A percentile compares a stretch with the other conserved stretches of the same genome.
phyloP scores from a whole-genome alignment of 2,329 filamentous ascomycete genomes.

The Xylaria sp. region DNA sequence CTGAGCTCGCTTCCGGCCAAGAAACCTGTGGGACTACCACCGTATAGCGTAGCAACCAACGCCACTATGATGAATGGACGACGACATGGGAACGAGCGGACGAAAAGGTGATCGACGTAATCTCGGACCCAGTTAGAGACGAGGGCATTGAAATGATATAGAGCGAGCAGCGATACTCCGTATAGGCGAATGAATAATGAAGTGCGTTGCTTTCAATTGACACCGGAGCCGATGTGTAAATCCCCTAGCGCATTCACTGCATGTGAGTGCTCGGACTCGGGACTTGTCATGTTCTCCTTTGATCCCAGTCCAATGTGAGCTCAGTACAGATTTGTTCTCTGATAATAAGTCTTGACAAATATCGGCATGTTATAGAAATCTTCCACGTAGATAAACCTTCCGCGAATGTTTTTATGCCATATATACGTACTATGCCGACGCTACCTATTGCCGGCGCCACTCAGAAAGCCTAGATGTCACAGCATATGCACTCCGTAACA shows the following conservation, averaged over 20 bases:
- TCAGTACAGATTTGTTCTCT: too few relatives aligned
- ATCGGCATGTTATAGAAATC: too few relatives aligned
- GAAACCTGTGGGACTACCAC: slow-evolving; percentile 36
- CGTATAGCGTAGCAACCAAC: slow-evolving; percentile 21
- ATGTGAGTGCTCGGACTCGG: too few relatives aligned
- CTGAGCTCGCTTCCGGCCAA: slow-evolving; percentile 49
- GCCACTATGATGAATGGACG: slow-evolving; percentile 21
- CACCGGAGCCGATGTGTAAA: neutral
- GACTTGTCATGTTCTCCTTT: neutral
- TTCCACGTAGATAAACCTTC: too few relatives aligned
- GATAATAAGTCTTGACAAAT: too few relatives aligned
- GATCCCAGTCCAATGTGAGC: neutral
- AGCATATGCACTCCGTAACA: too few relatives aligned
- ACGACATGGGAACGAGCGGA: slow-evolving; percentile 27
- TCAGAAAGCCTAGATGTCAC: too few relatives aligned
- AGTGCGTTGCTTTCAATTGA: neutral
- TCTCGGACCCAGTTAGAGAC: too few relatives aligned
- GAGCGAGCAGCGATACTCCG: slow-evolving; percentile 7
- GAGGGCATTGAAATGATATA: slow-evolving; percentile 6
- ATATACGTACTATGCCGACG: too few relatives aligned
- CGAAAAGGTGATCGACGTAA: slow-evolving; percentile 18
- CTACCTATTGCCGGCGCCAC: too few relatives aligned
- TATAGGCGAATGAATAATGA: slow-evolving; percentile 4
- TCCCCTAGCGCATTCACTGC: neutral
- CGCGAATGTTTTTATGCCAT: too few relatives aligned